Evolutionary conservation across 2,329 filamentous ascomycete species (phyloP).

Genomic region (Microcyclosporella mali): DNA sequence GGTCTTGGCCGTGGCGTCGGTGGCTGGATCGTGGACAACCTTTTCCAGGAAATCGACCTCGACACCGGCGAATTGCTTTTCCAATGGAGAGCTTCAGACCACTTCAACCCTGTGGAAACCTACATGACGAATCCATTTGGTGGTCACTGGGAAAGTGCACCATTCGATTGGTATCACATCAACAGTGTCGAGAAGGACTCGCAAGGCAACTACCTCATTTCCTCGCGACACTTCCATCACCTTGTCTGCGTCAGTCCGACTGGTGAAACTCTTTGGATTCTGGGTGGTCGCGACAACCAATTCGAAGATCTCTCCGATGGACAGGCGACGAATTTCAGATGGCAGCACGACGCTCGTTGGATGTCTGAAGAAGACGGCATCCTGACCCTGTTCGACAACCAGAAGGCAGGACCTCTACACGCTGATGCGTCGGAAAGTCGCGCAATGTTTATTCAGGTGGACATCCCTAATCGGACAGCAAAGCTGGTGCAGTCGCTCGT

Average conservation of each 20-base stretch:
- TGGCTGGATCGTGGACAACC: conserved; percentile 40
- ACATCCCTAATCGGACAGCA: conserved; percentile 38
- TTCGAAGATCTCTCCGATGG: conserved; percentile 40
- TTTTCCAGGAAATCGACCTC: conserved; percentile 42
- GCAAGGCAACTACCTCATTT: conserved; percentile 45
- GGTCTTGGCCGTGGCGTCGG: conserved; percentile 21
- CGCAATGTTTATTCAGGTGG: conserved; percentile 38
- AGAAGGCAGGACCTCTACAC: conserved; percentile 42
- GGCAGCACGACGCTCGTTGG: conserved; percentile 50
- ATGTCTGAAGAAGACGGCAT: conserved; percentile 29
- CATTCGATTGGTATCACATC: conserved; percentile 47
- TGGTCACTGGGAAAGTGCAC: conserved; percentile 28
- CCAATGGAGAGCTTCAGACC: conserved; percentile 36
- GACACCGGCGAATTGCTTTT: conserved; percentile 37
- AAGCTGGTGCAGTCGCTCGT: conserved; percentile 41
- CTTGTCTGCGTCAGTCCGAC: conserved; percentile 39
- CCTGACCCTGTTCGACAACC: conserved; percentile 45
- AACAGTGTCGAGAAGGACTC: conserved; percentile 49
- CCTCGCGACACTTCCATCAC: conserved; percentile 39
- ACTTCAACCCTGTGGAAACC: conserved; percentile 29
- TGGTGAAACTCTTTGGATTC: conserved; percentile 46
- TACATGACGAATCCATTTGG: conserved; percentile 36
- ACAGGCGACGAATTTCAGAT: conserved; percentile 43
- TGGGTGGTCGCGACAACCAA: conserved; percentile 44
- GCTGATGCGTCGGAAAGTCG: conserved; percentile 30